Evolutionary conservation across 1,284 basidiomycete species (phyloP).

Genomic region (Hemileia vastatrix): DNA sequence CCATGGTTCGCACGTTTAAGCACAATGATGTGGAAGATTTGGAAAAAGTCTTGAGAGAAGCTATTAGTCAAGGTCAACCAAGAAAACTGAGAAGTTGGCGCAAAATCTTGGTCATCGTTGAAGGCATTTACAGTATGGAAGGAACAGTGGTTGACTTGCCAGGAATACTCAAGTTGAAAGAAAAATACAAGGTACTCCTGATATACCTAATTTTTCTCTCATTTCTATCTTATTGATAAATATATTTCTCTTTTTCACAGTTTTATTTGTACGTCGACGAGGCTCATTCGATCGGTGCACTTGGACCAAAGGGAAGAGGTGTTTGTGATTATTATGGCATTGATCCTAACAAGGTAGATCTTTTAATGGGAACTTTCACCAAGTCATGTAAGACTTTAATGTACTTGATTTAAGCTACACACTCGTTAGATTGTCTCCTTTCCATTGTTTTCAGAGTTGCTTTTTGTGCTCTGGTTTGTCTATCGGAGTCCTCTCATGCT

Average conservation of each 20-base stretch:
- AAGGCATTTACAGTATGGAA: conserved; percentile 46
- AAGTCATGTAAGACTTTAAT: conserved; percentile 56
- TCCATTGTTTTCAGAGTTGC: too few species aligned
- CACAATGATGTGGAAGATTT: conserved; percentile 42
- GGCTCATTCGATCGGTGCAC: conserved; percentile 91
- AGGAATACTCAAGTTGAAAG: conserved; percentile 39
- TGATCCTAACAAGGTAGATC: conserved; percentile 69
- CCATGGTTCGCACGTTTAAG: conserved; percentile 42
- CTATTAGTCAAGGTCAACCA: conserved; percentile 45
- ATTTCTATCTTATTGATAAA: too few species aligned
- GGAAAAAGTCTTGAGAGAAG: conserved; percentile 41
- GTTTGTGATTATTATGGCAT: conserved; percentile 91
- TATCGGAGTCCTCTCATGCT: too few species aligned
- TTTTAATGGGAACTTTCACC: conserved; percentile 98
- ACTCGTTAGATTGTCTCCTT: too few species aligned
- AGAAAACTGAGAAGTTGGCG: conserved; percentile 44
- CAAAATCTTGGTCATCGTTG: conserved; percentile 43
- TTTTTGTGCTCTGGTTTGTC: too few species aligned
- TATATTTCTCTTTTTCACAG: conserved; percentile 46
- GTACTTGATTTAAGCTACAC: background rate
- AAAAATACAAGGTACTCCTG: conserved; percentile 40
- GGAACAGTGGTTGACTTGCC: conserved; percentile 44
- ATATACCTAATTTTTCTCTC: background rate
- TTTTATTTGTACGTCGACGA: conserved; percentile 96
- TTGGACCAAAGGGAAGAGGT: conserved; percentile 87